Conservation (phyloP, 305 asterid species). For the Fraxinus xanthoxyloides region DNA sequence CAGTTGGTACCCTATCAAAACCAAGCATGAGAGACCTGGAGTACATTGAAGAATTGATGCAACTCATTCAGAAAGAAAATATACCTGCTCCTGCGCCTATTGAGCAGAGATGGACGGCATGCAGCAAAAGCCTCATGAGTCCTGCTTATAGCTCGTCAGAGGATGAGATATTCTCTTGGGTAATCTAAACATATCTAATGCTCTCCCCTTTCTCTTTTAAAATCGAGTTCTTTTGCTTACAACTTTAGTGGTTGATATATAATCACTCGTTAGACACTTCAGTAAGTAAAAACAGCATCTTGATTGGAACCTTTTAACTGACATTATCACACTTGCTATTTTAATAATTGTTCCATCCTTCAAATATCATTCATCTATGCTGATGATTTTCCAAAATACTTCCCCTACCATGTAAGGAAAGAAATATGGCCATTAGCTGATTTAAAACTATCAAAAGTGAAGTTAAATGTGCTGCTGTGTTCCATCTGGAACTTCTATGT, state of each 20-base stretch:
- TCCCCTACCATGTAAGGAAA: not conserved
- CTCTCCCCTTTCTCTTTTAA: not conserved
- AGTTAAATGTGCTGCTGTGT: not conserved
- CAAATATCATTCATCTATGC: not conserved
- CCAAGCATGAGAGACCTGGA: conserved; percentile 86
- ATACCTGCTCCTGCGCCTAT: conserved; percentile 97
- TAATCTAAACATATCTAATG: conserved; percentile 21
- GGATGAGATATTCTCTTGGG: conserved; percentile 94
- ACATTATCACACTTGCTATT: not conserved
- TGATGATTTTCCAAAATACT: not conserved
- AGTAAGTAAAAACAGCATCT: not conserved
- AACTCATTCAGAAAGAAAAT: conserved; percentile 69
- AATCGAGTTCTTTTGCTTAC: not conserved
- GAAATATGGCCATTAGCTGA: not conserved
- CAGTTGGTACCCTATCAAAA: conserved; percentile 85
- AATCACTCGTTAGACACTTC: not conserved
- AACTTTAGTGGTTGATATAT: not conserved
- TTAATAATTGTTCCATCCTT: not conserved
- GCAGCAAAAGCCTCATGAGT: conserved; percentile 86
- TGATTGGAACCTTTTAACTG: not conserved
- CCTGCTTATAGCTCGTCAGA: conserved; percentile 82
- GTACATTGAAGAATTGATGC: conserved; percentile 67
- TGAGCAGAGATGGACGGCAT: conserved; percentile 95
- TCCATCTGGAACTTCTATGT: not conserved
- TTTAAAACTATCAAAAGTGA: not conserved